A percentile compares a stretch with the other conserved stretches of the same genome.
Evolutionary conservation across 192 early-diverging fungal species (phyloP).

Genomic region (Diversispora epigaea): DNA sequence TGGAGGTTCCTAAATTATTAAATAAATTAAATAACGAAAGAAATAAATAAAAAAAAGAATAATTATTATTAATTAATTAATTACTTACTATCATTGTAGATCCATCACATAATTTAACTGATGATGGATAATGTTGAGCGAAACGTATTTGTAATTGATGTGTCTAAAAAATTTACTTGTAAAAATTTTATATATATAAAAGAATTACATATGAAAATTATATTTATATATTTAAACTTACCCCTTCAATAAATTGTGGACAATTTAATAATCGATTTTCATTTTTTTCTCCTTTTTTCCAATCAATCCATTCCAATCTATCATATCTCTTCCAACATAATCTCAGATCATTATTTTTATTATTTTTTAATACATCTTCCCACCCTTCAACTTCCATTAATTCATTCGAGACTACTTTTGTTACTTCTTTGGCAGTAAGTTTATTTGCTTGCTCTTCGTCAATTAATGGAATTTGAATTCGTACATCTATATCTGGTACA

Average conservation of each 20-base stretch:
- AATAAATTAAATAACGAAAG: not conserved
- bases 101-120: conserved; percentile 10
- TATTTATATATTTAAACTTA: conserved; percentile 3
- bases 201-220: not conserved
- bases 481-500: conserved; percentile 44
- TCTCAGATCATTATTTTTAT: conserved; percentile 36
- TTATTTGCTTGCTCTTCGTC: conserved; percentile 21
- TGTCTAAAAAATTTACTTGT: conserved; percentile 30
- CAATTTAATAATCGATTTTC: conserved; percentile 37
- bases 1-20: conserved; percentile 34
- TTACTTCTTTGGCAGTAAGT: conserved; percentile 33
- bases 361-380: conserved; percentile 39
- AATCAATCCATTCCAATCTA: conserved; percentile 45
- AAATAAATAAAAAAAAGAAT: not conserved
- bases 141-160: conserved; percentile 41
- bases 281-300: conserved; percentile 37
- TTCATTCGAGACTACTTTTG: conserved; percentile 31
- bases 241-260: conserved; percentile 44
- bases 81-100: conserved; percentile 10
- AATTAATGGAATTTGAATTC: conserved; percentile 41
- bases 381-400: conserved; percentile 38
- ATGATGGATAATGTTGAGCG: conserved; percentile 42
- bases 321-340: conserved; percentile 50
- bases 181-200: not conserved
- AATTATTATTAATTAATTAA: not conserved